A percentile compares a stretch with the other conserved stretches of the same genome.
Evolutionary conservation across 768 basidiomycete species (phyloP).

Genomic region (Lactarius hatsudake): DNA sequence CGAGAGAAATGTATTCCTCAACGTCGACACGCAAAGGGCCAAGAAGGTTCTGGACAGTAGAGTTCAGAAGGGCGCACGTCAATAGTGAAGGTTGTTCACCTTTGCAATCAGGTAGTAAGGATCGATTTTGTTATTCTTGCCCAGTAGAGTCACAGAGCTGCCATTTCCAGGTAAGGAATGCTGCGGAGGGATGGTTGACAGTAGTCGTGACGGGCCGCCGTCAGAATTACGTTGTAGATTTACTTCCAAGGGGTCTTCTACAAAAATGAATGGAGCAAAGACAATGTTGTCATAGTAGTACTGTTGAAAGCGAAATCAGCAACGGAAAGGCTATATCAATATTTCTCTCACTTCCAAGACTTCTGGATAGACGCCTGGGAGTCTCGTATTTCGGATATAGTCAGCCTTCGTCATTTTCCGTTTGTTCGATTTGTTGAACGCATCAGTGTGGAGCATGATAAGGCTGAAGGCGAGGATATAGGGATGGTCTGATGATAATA

Average conservation of each 20-base stretch:
- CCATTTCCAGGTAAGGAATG: conserved; percentile 32
- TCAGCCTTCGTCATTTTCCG: conserved; percentile 96
- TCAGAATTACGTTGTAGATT: conserved; percentile 56
- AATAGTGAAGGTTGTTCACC: conserved; percentile 41
- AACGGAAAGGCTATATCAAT: neutral
- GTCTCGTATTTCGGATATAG: conserved; percentile 87
- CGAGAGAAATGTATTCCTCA: conserved; percentile 50
- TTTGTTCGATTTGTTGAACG: conserved; percentile 97
- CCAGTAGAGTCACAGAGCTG: conserved; percentile 42
- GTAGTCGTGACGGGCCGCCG: conserved; percentile 36
- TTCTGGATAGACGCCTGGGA: conserved; percentile 80
- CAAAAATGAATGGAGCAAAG: conserved; percentile 94
- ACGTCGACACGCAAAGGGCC: conserved; percentile 68
- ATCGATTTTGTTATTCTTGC: conserved; percentile 72
- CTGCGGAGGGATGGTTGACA: conserved; percentile 36
- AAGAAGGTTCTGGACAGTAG: conserved; percentile 54
- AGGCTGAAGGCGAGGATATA: conserved; percentile 96
- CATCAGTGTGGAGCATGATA: conserved; percentile 98
- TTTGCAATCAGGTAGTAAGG: conserved; percentile 88
- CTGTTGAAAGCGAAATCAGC: conserved; percentile 44
- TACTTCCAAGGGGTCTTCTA: conserved; percentile 83
- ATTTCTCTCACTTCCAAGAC: conserved; percentile 72
- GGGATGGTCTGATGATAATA: conserved; percentile 69
- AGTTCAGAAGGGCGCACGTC: conserved; percentile 7
- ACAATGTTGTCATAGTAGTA: conserved; percentile 97